Base-by-base conservation (phyloP, 495 filamentous ascomycete species). In the Choiromyces venosus region DNA sequence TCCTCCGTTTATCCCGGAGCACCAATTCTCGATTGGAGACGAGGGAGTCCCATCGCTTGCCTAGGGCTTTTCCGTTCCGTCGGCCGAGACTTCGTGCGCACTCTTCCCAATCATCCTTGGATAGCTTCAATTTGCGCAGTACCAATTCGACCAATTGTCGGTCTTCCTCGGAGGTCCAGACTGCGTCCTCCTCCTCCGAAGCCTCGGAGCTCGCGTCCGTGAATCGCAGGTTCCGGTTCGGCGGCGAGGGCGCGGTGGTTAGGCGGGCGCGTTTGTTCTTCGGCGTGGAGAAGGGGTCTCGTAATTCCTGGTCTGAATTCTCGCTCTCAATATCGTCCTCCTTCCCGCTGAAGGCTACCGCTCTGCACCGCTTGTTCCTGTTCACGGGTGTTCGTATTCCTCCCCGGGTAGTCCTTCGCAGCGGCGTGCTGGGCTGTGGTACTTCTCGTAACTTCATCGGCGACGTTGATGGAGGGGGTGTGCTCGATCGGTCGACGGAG, bases 101-200 rank as follows among this genome's bases (percentile, higher is more conserved):
- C 72, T 93, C 91, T 66, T 92, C 89, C 92, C 91, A 93, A 71
- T 93, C 90, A 69, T 85, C 86, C 81, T 89, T 89, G 61, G 87
- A 88, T 36, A 93, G 87, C 74, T 87, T 87, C 67, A 93, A 86
- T 79, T 92, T 93, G 79, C 91, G 88, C 3, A 93, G 84, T 40
- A 93, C 91, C 37, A 92, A 83, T 78, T 92, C 88, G 36, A 93
- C 87, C 7, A 94, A 84, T 35, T 88, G 86, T 68, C 89, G 84
- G 81, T 93, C 91, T 75, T 93, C 89, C 67, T 90, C 88, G 7
- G 85, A 83, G 52, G 87, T 86, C 91, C 91, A 93, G 19, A 79
- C 77, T 66, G 84, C 79, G 36, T 85, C 84, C 69, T 88, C 83
- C 1, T 82, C 80, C 1, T 82, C 80, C 33, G 83, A 71, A 29